Evolutionary conservation across 1,284 basidiomycete genomes (phyloP), one percentile per base, ranked within the genome.

Genomic region (Peniophora sp.): DNA sequence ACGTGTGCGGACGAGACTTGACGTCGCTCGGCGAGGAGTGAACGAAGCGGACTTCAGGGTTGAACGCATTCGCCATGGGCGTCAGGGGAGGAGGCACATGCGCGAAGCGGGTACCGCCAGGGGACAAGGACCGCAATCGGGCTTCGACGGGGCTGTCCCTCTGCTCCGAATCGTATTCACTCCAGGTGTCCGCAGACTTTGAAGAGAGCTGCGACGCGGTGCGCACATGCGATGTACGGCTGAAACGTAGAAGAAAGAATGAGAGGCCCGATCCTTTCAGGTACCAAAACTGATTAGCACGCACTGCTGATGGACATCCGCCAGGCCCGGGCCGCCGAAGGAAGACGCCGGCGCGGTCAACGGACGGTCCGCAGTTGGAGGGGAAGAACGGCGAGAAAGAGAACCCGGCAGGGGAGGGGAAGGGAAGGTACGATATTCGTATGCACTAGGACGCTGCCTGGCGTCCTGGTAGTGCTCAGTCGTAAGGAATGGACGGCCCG

Each of bases 91-190:
- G 20, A 10, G 44, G 44, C 20, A 10, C 23, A 22, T 45, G 44
- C 14, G 23, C 12, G 44, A 24, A n/a, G 19, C n/a, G n/a, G 10
- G 12, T 20, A 9, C 20, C 22, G 22, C 44, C 20, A 23, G 44
- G 44, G 20, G 44, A 45, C n/a, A 25, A 14, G 17, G 44, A 45
- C 12, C 44, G 44, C 44, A 45, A 10, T 9, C 23, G 44, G 44
- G 9, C 44, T n/a, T 45, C 44, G 12, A 6, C 12, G 23, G 44
- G 44, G 44, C 44, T 45, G 23, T 45, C 44, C 12, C n/a, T n/a
- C n/a, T 45, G 44, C 22, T 45, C 44, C 9, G 44, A 45, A 24
- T 45, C 44, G 23, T 45, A 45, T n/a, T 45, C n/a, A 45, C 44
- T 45, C 44, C 44, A 45, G 14, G 44, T 23, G 23, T 45, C 44